Base-by-base conservation (phyloP, 2,329 filamentous ascomycete species). In the Chaetoscypha palmicola region DNA sequence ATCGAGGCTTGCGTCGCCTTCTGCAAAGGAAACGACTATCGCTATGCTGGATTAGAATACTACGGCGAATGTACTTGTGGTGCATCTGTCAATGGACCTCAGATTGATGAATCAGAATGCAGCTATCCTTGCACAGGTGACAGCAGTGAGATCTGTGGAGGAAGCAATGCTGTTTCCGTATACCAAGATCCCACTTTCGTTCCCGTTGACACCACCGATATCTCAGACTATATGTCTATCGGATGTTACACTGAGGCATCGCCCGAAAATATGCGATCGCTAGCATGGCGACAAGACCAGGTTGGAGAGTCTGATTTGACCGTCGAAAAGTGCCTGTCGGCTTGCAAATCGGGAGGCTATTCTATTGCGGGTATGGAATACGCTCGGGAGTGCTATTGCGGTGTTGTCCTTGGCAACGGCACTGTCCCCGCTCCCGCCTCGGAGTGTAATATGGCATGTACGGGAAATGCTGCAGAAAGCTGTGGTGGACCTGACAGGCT, bases 181-280 rank as follows among this genome's bases (percentile, higher is more conserved):
- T 63, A 61, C 37, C 60, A 62, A 46, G 65, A 66, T 38, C 51
- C 56, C 2, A 62, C 62, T 8, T 66, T 64, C 46, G 51, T 55
- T 1, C 43, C 51, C 4, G 53, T 60, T 3, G 43, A 57, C 37
- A 46, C 51, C 12, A 52, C 56, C 2, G 51, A 56, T 11, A 60
- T 62, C 38, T 39, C 53, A 2, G 58, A 61, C 45, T 62, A 58
- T 34, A 23, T 47, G 26, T 20, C 62, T 19, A 45, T 62, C 35
- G 68, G 68, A 41, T 71, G 68, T 46, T 70, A 68, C 48, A 60
- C 59, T 32, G 66, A 70, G 46, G 59, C 62, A 34, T 45, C 58
- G 1, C n/a, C n/a, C n/a, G n/a, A n/a, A n/a, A 48, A 35, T 21
- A 57, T 56, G 11, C 54, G 57, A 3, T 50, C 50, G 45, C 45